phyloP scores from a whole-genome alignment of 129 eudicot genomes.

The Logfia minima region DNA sequence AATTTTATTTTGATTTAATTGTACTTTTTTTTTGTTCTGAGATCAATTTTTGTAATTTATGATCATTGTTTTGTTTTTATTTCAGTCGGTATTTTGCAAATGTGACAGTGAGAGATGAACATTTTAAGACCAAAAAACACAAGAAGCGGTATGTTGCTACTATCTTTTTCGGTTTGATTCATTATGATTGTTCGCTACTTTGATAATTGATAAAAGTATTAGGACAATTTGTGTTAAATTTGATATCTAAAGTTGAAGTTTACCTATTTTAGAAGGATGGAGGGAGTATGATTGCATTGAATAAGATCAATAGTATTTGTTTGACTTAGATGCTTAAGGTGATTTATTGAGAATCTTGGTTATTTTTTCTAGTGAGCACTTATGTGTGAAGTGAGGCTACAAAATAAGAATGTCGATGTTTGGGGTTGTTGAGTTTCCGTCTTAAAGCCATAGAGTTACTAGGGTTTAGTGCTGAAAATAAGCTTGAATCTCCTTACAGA shows the following conservation, averaged over 20 bases:
- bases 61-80: background rate
- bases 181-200: background rate
- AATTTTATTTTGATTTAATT: conserved; percentile 6
- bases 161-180: background rate
- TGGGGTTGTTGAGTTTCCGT: too few relatives aligned
- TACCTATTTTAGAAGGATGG: background rate
- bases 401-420: background rate
- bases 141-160: conserved; percentile 58
- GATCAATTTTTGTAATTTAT: background rate
- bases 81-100: conserved; percentile 75
- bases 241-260: background rate
- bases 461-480: background rate
- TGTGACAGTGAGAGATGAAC: conserved; percentile 73
- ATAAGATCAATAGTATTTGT: background rate
- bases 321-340: background rate
- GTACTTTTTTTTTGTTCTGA: background rate
- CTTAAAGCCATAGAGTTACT: background rate
- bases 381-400: background rate
- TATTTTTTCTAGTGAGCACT: background rate
- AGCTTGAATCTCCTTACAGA: background rate
- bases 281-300: background rate
- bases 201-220: background rate
- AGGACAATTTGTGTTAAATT: background rate
- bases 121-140: conserved; percentile 78
- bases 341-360: background rate